These are phyloP conservation scores for Thermochaetoides thermophila DNA, from an alignment of 495 filamentous ascomycete species.

Conservation along the genomic window DNA sequence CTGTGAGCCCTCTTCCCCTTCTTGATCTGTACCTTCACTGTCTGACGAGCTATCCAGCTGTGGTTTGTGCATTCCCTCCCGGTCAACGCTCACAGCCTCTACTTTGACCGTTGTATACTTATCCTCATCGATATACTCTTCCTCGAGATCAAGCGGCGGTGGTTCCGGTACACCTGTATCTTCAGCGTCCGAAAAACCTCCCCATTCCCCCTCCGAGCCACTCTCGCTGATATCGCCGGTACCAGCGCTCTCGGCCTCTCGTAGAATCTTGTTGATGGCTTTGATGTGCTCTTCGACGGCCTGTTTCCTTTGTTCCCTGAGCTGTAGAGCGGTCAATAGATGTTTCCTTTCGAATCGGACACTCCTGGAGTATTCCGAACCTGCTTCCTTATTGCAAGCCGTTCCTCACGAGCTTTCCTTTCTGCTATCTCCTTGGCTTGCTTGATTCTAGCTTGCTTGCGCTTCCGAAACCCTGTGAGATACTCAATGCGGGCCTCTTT, in stretches of 20 bases:
- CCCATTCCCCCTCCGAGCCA: slow-evolving; percentile 42
- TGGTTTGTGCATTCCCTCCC: slow-evolving; percentile 48
- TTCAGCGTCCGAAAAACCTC: slow-evolving; percentile 43
- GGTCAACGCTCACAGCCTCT: slow-evolving; percentile 72
- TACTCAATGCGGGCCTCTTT: slow-evolving; percentile 60
- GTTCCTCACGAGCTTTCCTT: slow-evolving; percentile 59
- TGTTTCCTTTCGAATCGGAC: no score
- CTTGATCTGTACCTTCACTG: slow-evolving; percentile 29
- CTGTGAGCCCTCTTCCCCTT: slow-evolving; percentile 17
- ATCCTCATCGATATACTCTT: slow-evolving; percentile 94
- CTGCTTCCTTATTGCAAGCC: slow-evolving; percentile 52
- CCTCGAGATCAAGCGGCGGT: slow-evolving; percentile 57
- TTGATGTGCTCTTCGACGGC: slow-evolving; percentile 68
- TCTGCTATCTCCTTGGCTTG: slow-evolving; percentile 64
- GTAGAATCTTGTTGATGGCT: slow-evolving; percentile 49
- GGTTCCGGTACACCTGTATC: slow-evolving; percentile 18
- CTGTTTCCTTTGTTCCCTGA: slow-evolving; percentile 63
- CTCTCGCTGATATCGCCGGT: slow-evolving; percentile 20
- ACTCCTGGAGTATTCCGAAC: slow-evolving; percentile 36
- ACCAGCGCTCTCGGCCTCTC: slow-evolving; percentile 37
- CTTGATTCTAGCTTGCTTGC: slow-evolving; percentile 71
- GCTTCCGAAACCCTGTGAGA: slow-evolving; percentile 90
- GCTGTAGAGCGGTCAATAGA: no score
- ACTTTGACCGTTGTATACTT: slow-evolving; percentile 88
- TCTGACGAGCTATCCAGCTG: slow-evolving; percentile 24